phyloP scores from a whole-genome alignment of 306 rosid species.

The Trichosanthes cucumerina region DNA sequence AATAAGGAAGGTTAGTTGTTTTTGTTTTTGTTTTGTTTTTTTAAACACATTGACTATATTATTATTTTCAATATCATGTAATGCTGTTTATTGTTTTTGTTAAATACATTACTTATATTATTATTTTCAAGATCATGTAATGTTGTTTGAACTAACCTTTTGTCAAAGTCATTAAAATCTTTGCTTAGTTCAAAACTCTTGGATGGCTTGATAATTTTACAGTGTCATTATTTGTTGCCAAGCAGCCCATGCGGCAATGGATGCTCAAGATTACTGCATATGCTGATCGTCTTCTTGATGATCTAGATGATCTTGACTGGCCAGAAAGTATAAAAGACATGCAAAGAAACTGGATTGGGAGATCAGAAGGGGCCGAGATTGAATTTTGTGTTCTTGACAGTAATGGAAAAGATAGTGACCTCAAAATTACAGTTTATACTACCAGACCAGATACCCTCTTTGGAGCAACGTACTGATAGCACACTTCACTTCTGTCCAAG shows the following conservation, averaged over 20 bases:
- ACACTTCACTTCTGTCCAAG: conserved; percentile 20
- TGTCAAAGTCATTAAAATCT: conserved; percentile 11
- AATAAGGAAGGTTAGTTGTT: conserved; percentile 55
- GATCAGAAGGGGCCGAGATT: conserved; percentile 95
- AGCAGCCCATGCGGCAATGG: conserved; percentile 99
- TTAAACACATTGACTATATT: not conserved
- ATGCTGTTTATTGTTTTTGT: not conserved
- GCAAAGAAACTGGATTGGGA: conserved; percentile 99
- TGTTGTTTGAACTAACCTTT: conserved; percentile 9
- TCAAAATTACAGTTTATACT: conserved; percentile 62
- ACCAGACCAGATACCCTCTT: conserved; percentile 96
- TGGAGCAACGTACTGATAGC: conserved; percentile 82
- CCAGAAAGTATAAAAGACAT: conserved; percentile 95
- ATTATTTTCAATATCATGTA: not conserved
- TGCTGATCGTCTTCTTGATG: conserved; percentile 97
- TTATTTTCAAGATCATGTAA: not conserved
- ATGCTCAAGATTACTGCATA: conserved; percentile 97
- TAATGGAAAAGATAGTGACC: conserved; percentile 59
- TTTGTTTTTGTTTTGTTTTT: not conserved
- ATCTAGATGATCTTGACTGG: conserved; percentile 88
- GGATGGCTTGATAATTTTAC: conserved; percentile 66
- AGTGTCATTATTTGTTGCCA: conserved; percentile 81
- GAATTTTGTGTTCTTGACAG: conserved; percentile 56
- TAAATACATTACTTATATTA: not conserved
- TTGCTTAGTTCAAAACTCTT: conserved; percentile 27